These are phyloP conservation scores for Talaromyces stipitatus DNA, from an alignment of 495 filamentous ascomycete species.

Conservation along the genomic window DNA sequence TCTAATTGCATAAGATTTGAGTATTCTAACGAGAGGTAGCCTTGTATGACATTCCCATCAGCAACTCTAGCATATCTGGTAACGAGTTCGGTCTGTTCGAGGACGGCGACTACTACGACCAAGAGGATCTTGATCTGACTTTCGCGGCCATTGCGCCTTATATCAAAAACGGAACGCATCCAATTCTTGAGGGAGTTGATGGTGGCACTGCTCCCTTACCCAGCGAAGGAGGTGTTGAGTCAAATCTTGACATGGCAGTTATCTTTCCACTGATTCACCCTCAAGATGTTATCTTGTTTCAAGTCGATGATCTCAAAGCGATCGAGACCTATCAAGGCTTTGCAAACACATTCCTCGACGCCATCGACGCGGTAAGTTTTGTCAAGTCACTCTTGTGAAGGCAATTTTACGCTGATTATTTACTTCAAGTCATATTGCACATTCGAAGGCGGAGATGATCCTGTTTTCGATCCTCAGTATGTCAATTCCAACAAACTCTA, in stretches of 20 bases:
- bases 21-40: constrained; percentile 9
- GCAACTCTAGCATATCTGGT: constrained; percentile 33
- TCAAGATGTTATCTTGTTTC: constrained; percentile 41
- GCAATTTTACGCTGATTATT: neutral
- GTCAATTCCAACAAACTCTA: neutral
- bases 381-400: neutral
- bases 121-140: constrained; percentile 46
- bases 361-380: constrained; percentile 30
- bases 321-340: constrained; percentile 22
- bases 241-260: constrained; percentile 28
- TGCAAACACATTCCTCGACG: constrained; percentile 35
- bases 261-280: constrained; percentile 33
- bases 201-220: constrained; percentile 15
- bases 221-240: constrained; percentile 9
- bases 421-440: constrained; percentile 29
- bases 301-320: constrained; percentile 31
- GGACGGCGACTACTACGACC: constrained; percentile 18
- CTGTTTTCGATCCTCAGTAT: constrained; percentile 28
- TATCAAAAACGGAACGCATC: constrained; percentile 22
- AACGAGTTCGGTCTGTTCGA: constrained; percentile 27
- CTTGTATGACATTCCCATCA: constrained; percentile 33
- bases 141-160: constrained; percentile 32
- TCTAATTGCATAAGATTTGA: neutral
- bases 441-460: constrained; percentile 31
- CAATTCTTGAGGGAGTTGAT: constrained; percentile 22